These are phyloP conservation scores for Acanthochlamys bracteata DNA, from an alignment of 106 monocot genomes.

Conservation along the genomic window DNA sequence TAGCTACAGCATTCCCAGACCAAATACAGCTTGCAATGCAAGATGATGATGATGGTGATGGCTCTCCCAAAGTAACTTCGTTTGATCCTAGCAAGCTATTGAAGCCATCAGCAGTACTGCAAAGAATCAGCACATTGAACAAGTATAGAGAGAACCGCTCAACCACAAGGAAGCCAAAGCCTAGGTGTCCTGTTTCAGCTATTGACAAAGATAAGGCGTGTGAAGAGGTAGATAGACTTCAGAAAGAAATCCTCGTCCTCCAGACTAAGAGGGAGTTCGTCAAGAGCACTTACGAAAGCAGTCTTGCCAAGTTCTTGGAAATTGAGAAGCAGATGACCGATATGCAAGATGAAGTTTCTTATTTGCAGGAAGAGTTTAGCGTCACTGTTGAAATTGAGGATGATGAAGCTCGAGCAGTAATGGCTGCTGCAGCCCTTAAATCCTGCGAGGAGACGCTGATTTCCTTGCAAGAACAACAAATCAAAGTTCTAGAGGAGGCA, in stretches of 20 bases:
- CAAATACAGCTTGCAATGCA: conserved; percentile 8
- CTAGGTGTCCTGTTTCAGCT: not conserved
- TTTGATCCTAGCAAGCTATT: conserved; percentile 4
- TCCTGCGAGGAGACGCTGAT: conserved; percentile 10
- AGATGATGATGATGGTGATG: conserved; percentile 7
- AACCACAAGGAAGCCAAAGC: not conserved
- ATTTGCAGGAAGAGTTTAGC: conserved; percentile 9
- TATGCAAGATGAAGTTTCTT: conserved; percentile 11
- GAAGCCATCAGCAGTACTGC: conserved; percentile 3
- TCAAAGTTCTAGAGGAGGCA: not conserved
- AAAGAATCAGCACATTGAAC: not conserved
- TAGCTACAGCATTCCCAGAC: conserved; percentile 10
- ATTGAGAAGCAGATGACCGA: conserved; percentile 8
- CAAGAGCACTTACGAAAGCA: conserved; percentile 8
- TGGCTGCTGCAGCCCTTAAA: conserved; percentile 9
- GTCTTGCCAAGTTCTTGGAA: conserved; percentile 11
- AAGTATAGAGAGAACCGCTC: not conserved
- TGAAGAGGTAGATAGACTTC: conserved; percentile 12
- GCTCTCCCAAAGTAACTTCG: conserved; percentile 3
- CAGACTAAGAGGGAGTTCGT: conserved; percentile 9
- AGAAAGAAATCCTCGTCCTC: conserved; percentile 10
- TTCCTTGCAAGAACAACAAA: conserved; percentile 10
- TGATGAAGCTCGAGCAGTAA: conserved; percentile 6
- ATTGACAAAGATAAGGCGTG: conserved; percentile 10
- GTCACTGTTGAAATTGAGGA: conserved; percentile 2